Percentiles rank a stretch among this genome's conserved stretches.
Evolutionary conservation across 208 protist species (phyloP).

Genomic region (Leishmania mexicana): DNA sequence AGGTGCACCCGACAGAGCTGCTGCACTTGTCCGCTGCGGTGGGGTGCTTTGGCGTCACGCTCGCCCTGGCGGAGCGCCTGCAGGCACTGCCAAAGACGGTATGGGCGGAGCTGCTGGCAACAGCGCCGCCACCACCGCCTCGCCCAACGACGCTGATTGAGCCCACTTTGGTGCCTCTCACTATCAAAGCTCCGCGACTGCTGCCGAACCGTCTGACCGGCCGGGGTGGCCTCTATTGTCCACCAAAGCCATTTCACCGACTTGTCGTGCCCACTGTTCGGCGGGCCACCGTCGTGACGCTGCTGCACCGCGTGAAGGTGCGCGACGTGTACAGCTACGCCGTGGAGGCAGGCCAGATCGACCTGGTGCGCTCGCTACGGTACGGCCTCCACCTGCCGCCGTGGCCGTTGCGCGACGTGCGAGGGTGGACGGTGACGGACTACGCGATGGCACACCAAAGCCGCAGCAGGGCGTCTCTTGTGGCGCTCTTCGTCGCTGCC

Average conservation of each 20-base stretch:
- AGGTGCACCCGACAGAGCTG: slow-evolving; percentile 62
- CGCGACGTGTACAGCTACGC: slow-evolving; percentile 85
- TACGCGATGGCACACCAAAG: slow-evolving; percentile 46
- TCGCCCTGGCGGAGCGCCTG: slow-evolving; percentile 40
- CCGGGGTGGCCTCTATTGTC: slow-evolving; percentile 39
- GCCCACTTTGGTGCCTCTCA: slow-evolving; percentile 42
- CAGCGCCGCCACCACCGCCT: slow-evolving; percentile 45
- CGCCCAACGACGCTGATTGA: slow-evolving; percentile 42
- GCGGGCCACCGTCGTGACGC: slow-evolving; percentile 6
- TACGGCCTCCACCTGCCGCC: slow-evolving; percentile 52
- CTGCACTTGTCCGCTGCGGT: slow-evolving; percentile 64
- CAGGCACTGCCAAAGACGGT: slow-evolving; percentile 36
- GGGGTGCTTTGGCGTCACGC: slow-evolving; percentile 48
- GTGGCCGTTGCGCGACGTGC: slow-evolving; percentile 58
- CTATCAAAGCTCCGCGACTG: slow-evolving; percentile 27
- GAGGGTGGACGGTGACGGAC: slow-evolving; percentile 74
- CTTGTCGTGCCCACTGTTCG: slow-evolving; percentile 43
- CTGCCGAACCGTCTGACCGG: slow-evolving; percentile 38
- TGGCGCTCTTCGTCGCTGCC: slow-evolving; percentile 45
- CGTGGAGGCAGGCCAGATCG: slow-evolving; percentile 41
- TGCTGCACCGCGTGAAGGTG: slow-evolving; percentile 55
- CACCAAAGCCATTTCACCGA: slow-evolving; percentile 52
- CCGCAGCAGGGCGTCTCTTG: slow-evolving; percentile 14
- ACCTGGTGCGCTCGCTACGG: slow-evolving; percentile 45
- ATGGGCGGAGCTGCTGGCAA: slow-evolving; percentile 43